Base-by-base conservation (phyloP, 441 rosid genomes). In the Jatropha podagrica region DNA sequence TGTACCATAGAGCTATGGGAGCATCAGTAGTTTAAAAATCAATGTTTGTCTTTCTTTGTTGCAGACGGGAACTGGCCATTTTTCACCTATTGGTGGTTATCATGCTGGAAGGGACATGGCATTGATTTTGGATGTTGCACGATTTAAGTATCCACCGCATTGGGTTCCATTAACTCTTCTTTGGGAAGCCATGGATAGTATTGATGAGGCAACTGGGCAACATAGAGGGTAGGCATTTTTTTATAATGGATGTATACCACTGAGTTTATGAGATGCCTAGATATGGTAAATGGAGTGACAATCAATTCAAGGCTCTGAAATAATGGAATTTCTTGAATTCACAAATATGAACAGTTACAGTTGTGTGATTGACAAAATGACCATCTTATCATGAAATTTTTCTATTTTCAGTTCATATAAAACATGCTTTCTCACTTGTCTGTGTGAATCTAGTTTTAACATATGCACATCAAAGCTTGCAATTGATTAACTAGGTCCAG, bases 21-120 rank as follows among this genome's bases (percentile, higher is more conserved):
- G 66, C 20, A 20, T 20, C 68, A 6, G 20, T 32, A 49, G 17
- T 32, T 52, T 3, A 26, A 7, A 13, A 10, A 37, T 54, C 1
- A 51, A 17, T 4, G 26, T 65, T 26, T 67, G 9, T 74, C n/a
- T 9, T 60, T 69, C 66, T 41, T 62, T 15, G n/a, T 79, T 83
- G 66, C 79, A 89, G 91, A 89, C 88, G 41, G 90, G 93, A 77
- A 79, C 76, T 8, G 90, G 91, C 58, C 93, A 88, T 81, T 89
- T 88, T 84, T 88, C 91, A 18, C 91, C 90, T 6, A 86, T 88
- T 55, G 89, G 91, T 59, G 88, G 93, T 64, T 89, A 89, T 77
- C 90, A 86, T 83, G 81, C 74, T 60, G 88, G 80, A 78, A 80
- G 67, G 48, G 88, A 86, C 74, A 85, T 86, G 93, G 89, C 81